Base-by-base conservation (phyloP, 2,329 filamentous ascomycete genomes). In the Ophiostoma triangulosporum region DNA sequence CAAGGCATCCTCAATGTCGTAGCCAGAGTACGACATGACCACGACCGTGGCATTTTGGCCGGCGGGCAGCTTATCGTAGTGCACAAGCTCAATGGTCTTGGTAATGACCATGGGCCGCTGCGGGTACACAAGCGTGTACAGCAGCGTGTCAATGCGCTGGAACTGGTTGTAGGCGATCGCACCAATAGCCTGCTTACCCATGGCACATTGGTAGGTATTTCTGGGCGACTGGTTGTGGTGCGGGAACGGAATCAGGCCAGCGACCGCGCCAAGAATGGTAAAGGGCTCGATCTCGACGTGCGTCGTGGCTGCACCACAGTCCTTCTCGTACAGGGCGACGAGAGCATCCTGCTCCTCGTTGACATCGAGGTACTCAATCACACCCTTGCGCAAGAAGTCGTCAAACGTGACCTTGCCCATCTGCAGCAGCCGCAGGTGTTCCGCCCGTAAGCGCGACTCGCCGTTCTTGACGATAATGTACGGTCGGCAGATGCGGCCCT, bases 151-250 rank as follows among this genome's bases (percentile, higher is more conserved):
- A 66, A 98, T 96, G 54, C 93, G 84, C 62, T 91, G 87, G 70
- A 96, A 95, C 67, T 98, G 93, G 65, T 98, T 98, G 65, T 95
- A 95, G 15, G 91, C 93, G 65, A 98, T 97, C 32, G 91, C 90
- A 32, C 93, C 93, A 66, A 98, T 97, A 36, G 93, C 93, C 85
- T 98, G 93, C 72, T 98, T 98, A 78, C 93, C 93, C 93, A 98
- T 98, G 70, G 93, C 93, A 71, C 91, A 96, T 75, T 97, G 91
- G 64, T 98, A 98, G 0, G 93, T 98, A 66, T 98, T 98, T 76
- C 93, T 80, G 9, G 93, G 93, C 15, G 94, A 98, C 68, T 98
- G 93, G 69, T 98, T 98, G 73, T 98, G 93, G 67, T 98, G 93
- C 8, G 93, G 93, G 64, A 97, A 98, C 4, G 93, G 93, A 65